Percentiles rank a stretch among this genome's conserved stretches.
phyloP scores from a whole-genome alignment of 2,329 filamentous ascomycete genomes.

The Xylariaceae sp. region DNA sequence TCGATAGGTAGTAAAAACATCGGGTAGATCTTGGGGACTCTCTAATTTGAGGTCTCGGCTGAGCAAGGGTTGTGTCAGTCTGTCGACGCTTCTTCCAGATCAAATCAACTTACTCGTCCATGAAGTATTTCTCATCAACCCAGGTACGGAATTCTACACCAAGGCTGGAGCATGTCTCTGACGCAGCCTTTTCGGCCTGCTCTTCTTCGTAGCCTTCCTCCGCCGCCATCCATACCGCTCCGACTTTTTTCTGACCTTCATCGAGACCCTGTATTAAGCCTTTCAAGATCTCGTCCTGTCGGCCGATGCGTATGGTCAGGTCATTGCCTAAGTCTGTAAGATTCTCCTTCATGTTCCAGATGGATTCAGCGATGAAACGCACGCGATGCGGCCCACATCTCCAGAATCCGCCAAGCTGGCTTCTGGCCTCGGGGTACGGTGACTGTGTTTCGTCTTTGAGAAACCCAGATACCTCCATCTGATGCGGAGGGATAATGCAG shows the following conservation, averaged over 20 bases:
- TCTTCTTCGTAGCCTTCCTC: constrained; percentile 69
- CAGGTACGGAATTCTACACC: constrained; percentile 61
- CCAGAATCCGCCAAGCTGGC: constrained; percentile 64
- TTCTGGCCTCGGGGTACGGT: constrained; percentile 67
- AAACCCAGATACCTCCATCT: constrained; percentile 73
- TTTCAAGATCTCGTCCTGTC: constrained; percentile 53
- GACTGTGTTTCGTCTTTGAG: constrained; percentile 50
- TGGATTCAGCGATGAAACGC: constrained; percentile 67
- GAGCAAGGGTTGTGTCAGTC: constrained; percentile 4
- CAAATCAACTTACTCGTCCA: constrained; percentile 64
- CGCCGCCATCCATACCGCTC: constrained; percentile 68
- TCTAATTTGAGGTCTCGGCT: constrained; percentile 64
- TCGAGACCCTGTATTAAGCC: constrained; percentile 51
- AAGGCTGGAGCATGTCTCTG: constrained; percentile 47
- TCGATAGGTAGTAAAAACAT: constrained; percentile 72
- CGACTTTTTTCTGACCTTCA: constrained; percentile 44
- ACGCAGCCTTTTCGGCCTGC: constrained; percentile 56
- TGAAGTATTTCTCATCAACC: constrained; percentile 72
- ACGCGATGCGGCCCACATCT: constrained; percentile 68
- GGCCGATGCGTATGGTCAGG: constrained; percentile 62
- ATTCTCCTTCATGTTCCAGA: constrained; percentile 66
- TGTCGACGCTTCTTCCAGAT: background rate
- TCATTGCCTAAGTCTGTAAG: constrained; percentile 58
- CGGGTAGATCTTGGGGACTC: constrained; percentile 58
- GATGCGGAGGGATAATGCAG: constrained; percentile 64